Base-by-base conservation (phyloP, 441 rosid species). In the Euphorbia schlechtendalii region DNA sequence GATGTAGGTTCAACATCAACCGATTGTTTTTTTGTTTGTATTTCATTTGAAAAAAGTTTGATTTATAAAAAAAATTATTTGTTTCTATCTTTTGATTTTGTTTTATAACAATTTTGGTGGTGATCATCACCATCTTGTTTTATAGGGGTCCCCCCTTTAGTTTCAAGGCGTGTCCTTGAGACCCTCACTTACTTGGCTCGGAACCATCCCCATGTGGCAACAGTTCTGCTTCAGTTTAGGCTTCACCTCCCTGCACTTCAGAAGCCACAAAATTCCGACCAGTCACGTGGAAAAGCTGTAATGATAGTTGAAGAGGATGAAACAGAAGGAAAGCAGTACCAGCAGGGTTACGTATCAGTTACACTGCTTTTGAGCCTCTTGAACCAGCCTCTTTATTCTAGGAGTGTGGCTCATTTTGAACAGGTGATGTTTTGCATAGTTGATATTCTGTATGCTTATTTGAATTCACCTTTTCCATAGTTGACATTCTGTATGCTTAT, bases 341-440 rank as follows among this genome's bases (percentile, higher is more conserved):
- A 75, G 68, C 80, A 78, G 9, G 94, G 78, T 71, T 78, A 71
- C 74, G 61, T 83, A 69, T 86, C 96, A 15, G 74, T 90, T 58
- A 86, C 85, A 22, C 71, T 90, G 80, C 97, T 94, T 71, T 77
- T 94, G 76, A 83, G 92, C 79, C 97, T 94, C 78, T 78, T 94
- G 81, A 89, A 85, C 75, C 96, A 90, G 73, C 96, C 99, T 64
- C 90, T 94, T 49, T 94, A 94, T 76, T 69, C 86, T 76, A 85
- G 99, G 82, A 94, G 99, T 64, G 76, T 94, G 68, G 94, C 99
- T 63, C 99, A 94, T 81, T 96, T 94, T 67, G 99, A 94, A 71
- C 99, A 89, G 99, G 99, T 90, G 68, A 64, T 57, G 61, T 65
- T 49, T 63, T 32, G 5, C 28, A 22, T 48, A 3, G 30, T 25